Evolutionary conservation across 371 early-diverging fungal species (phyloP), one percentile per base, ranked within the genome.

Genomic region (Rhizomucor pusillus): DNA sequence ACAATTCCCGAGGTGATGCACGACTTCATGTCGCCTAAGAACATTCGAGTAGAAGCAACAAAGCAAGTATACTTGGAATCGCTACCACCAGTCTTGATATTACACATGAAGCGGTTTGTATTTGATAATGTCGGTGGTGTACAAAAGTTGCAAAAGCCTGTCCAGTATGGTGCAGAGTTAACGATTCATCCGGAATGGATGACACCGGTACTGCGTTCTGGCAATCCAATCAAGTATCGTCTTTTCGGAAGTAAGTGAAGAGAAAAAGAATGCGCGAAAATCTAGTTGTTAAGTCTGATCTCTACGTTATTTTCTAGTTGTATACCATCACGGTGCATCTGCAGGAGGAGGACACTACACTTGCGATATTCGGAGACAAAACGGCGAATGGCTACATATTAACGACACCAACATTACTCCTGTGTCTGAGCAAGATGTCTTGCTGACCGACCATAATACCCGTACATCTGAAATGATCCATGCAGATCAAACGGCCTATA

Each of bases 281-380:
- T 50, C 62, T 11, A 56, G 50, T 23, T 40, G 45, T 23, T 54
- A 48, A 10, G 45, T 50, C 6, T 63, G 66, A n/a, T 43, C 25
- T 14, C 14, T 20, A 14, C 16, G 25, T 24, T 1, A 13, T 43
- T 5, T 59, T 19, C 60, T 73, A 69, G 95, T 94, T 43, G 92
- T 99, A 7, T 93, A 97, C 69, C 99, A 99, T 71, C 99, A 97
- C 66, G 98, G 99, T 13, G 67, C 75, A 51, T 78, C 79, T 23
- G 92, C 96, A 23, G 85, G 82, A 11, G 98, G 95, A 36, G 99
- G 99, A 5, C 99, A 99, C 66, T 99, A 99, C 71, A 99, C 98
- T 3, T 95, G 95, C 74, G 93, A 93, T 71, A 84, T 99, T 20
- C 65, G 67, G 52, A 76, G 90, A 56, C 75, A 82, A 22, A 78